phyloP scores from a whole-genome alignment of 1,139 yeast genomes.

The Pichia inconspicua region DNA sequence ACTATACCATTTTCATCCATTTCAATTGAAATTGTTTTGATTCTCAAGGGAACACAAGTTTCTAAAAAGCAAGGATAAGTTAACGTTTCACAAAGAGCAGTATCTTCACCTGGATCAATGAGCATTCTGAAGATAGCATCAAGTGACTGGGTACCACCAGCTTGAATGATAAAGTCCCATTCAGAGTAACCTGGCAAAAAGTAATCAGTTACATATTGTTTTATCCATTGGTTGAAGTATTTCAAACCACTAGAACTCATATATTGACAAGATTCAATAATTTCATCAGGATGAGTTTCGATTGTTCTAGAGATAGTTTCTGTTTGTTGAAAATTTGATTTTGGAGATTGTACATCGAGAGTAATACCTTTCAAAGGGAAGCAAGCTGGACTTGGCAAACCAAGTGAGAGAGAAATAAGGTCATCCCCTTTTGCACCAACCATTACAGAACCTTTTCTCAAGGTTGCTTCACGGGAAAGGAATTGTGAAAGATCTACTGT shows the following conservation, averaged over 20 bases:
- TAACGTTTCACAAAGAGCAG: conserved; percentile 52
- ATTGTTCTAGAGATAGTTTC: conserved; percentile 31
- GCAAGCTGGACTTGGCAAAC: conserved; percentile 25
- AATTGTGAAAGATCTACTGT: conserved; percentile 23
- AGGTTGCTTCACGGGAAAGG: conserved; percentile 23
- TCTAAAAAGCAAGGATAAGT: conserved; percentile 50
- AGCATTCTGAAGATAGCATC: conserved; percentile 52
- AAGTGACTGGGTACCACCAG: conserved; percentile 66
- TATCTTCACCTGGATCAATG: conserved; percentile 43
- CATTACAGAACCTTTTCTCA: conserved; percentile 25
- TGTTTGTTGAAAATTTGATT: conserved; percentile 17
- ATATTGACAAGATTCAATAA: conserved; percentile 26
- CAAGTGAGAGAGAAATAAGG: conserved; percentile 24
- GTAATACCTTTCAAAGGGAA: conserved; percentile 25
- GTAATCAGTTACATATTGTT: conserved; percentile 15
- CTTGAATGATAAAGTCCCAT: conserved; percentile 50
- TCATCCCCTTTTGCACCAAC: conserved; percentile 14
- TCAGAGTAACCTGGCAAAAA: conserved; percentile 33
- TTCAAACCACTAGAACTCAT: conserved; percentile 23
- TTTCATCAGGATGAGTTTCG: conserved; percentile 21
- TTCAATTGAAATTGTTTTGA: conserved; percentile 39
- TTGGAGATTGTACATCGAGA: conserved; percentile 20
- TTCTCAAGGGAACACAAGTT: conserved; percentile 43
- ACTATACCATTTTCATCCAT: conserved; percentile 43
- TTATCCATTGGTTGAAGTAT: conserved; percentile 19